These are phyloP conservation scores for Phaeolepiota aurea DNA, from an alignment of 768 basidiomycete species.

Conservation along the genomic window DNA sequence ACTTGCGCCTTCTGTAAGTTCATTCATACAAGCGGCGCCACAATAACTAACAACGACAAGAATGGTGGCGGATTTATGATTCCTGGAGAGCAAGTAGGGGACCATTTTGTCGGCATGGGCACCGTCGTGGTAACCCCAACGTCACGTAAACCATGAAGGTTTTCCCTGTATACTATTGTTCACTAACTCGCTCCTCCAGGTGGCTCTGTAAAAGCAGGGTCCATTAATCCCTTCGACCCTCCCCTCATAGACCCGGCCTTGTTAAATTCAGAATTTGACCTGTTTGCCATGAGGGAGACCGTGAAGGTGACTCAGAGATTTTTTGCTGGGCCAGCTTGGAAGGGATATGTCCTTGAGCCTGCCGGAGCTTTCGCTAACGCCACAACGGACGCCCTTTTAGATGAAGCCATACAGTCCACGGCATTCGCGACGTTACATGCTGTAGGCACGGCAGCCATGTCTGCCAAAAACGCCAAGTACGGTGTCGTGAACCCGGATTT, in stretches of 20 bases:
- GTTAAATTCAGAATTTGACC: constrained; percentile 13
- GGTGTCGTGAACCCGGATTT: constrained; percentile 31
- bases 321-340: constrained; percentile 12
- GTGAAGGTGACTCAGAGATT: constrained; percentile 12
- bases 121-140: constrained; percentile 4
- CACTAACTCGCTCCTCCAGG: constrained; percentile 4
- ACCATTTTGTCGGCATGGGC: constrained; percentile 7
- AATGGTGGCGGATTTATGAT: constrained; percentile 17
- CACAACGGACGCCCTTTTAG: constrained; percentile 8
- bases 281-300: constrained; percentile 12
- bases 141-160: constrained; percentile 2
- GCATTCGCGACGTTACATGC: constrained; percentile 19
- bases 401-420: constrained; percentile 13
- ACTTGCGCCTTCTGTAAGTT: constrained; percentile 22
- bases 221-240: constrained; percentile 14
- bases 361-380: constrained; percentile 6
- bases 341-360: constrained; percentile 13
- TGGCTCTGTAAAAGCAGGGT: constrained; percentile 12
- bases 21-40: neutral
- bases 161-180: neutral
- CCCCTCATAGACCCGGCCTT: constrained; percentile 16
- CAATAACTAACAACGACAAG: neutral
- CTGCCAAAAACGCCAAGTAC: constrained; percentile 11
- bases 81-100: constrained; percentile 7
- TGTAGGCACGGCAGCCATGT: constrained; percentile 23